phyloP scores from a whole-genome alignment of 305 asterid species.

The Petunia hybrid region DNA sequence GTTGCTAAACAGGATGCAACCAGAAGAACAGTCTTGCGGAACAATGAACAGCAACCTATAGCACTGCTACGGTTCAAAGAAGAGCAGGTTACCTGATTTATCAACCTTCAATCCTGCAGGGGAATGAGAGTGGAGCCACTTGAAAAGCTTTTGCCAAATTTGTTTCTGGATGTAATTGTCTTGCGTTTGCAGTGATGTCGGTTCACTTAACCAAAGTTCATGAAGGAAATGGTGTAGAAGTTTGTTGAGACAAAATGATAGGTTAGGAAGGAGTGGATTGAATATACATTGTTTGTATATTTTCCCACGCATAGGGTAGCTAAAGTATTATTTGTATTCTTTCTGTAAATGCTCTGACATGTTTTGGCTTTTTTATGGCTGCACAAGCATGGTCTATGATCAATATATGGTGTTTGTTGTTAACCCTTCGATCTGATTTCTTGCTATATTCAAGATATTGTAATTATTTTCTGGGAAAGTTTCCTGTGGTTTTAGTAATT shows the following conservation, averaged over 20 bases:
- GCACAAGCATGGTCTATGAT: background rate
- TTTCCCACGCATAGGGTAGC: background rate
- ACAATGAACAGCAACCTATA: slow-evolving; percentile 55
- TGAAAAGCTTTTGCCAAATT: background rate
- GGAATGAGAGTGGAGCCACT: background rate
- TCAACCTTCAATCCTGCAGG: background rate
- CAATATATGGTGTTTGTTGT: background rate
- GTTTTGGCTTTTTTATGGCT: background rate
- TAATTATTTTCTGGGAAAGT: background rate
- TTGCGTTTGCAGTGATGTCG: background rate
- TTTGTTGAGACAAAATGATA: slow-evolving; percentile 1
- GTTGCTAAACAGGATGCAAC: slow-evolving; percentile 40
- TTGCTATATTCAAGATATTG: background rate
- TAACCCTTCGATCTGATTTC: background rate
- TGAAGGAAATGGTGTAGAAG: background rate
- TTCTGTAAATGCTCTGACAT: slow-evolving; percentile 10
- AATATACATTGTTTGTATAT: background rate
- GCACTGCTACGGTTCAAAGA: slow-evolving; percentile 70
- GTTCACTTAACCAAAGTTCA: background rate
- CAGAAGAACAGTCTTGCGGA: slow-evolving; percentile 48
- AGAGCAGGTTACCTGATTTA: slow-evolving; percentile 59
- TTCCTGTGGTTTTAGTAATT: background rate
- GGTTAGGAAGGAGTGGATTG: background rate
- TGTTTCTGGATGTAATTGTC: background rate
- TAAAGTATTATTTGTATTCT: background rate